These are phyloP conservation scores for Epichloe sp. DNA, from an alignment of 2,329 filamentous ascomycete genomes.

Conservation along the genomic window DNA sequence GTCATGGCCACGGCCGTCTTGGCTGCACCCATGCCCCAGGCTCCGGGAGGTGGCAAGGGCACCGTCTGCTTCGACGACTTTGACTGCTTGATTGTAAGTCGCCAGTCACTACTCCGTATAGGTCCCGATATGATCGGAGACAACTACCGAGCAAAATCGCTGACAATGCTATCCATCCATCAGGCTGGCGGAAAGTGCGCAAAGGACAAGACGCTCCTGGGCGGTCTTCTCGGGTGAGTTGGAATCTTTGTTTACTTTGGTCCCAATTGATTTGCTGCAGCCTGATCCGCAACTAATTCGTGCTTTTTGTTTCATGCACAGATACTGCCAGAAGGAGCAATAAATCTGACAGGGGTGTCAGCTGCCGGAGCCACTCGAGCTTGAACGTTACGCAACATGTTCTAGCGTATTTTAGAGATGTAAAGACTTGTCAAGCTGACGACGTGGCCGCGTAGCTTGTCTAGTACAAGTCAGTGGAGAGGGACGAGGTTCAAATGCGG, in stretches of 20 bases:
- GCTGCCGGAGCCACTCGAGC: background rate
- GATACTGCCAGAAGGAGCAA: no score
- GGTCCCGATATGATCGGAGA: no score
- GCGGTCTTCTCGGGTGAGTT: background rate
- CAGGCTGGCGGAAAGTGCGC: background rate
- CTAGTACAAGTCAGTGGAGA: no score
- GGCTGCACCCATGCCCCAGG: conserved; percentile 12
- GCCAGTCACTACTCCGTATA: no score
- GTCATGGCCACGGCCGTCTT: conserved; percentile 1
- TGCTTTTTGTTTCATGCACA: no score
- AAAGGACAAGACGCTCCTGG: background rate
- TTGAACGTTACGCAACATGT: background rate
- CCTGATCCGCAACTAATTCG: no score
- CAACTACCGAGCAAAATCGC: no score
- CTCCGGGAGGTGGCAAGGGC: background rate
- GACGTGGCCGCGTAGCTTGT: background rate
- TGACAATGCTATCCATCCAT: no score
- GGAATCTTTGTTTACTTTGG: no score
- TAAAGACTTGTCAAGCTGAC: background rate
- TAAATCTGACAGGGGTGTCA: background rate
- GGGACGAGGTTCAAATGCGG: no score
- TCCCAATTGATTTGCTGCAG: no score
- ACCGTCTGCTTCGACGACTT: background rate
- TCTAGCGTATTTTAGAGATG: background rate
- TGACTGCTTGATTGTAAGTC: background rate